A percentile compares a stretch with the other conserved stretches of the same genome.
Evolutionary conservation across 495 filamentous ascomycete genomes (phyloP).

Genomic region (Delitschia confertaspora): DNA sequence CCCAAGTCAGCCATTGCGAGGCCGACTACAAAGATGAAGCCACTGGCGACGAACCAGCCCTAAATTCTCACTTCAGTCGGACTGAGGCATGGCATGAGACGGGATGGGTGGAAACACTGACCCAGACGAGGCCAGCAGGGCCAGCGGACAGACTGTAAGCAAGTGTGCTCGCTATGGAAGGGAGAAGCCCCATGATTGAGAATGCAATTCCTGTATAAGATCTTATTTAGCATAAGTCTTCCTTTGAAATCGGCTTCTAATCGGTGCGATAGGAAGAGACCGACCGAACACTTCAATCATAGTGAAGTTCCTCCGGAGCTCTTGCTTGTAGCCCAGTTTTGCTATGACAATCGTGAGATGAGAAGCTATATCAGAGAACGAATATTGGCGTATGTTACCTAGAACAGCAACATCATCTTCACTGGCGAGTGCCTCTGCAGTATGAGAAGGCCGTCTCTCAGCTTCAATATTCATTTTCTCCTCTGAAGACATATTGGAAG

Average conservation of each 20-base stretch:
- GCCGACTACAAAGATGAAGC: conserved; percentile 56
- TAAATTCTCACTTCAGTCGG: too few species aligned
- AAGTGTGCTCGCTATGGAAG: conserved; percentile 58
- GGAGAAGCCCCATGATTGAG: conserved; percentile 64
- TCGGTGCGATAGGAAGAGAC: too few species aligned
- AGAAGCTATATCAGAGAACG: background rate
- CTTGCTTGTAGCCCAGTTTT: conserved; percentile 61
- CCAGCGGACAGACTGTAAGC: conserved; percentile 59
- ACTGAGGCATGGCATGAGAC: background rate
- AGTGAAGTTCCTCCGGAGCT: conserved; percentile 56
- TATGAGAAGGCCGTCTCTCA: conserved; percentile 18
- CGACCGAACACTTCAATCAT: conserved; percentile 58
- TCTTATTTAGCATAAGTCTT: too few species aligned
- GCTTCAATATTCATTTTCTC: conserved; percentile 2
- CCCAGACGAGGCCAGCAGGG: conserved; percentile 63
- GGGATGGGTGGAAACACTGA: conserved; percentile 11
- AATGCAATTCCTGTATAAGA: conserved; percentile 52
- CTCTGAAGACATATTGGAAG: too few species aligned
- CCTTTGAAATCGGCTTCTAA: too few species aligned
- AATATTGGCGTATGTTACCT: conserved; percentile 15
- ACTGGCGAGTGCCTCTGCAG: conserved; percentile 27
- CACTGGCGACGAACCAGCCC: conserved; percentile 56
- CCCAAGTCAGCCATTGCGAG: conserved; percentile 63
- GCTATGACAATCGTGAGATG: conserved; percentile 31
- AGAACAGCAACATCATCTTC: conserved; percentile 34